phyloP scores from a whole-genome alignment of 1,139 yeast species.

The Suhomyces taliae region DNA sequence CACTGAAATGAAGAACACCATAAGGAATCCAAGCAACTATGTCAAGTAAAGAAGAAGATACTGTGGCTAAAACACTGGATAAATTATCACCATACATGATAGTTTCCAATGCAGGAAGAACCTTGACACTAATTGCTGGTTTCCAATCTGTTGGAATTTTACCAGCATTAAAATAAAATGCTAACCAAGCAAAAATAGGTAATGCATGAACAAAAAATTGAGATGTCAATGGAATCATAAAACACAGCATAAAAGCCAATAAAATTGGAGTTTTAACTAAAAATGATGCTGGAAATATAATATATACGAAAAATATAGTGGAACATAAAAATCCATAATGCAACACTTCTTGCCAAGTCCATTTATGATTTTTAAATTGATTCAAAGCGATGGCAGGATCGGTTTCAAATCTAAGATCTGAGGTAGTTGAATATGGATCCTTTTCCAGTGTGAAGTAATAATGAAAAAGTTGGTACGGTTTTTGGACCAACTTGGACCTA shows the following conservation, averaged over 20 bases:
- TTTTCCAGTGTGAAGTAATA: constrained; percentile 60
- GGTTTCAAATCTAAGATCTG: constrained; percentile 61
- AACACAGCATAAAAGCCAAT: constrained; percentile 35
- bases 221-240: constrained; percentile 68
- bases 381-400: constrained; percentile 51
- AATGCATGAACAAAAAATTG: constrained; percentile 86
- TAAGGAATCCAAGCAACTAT: constrained; percentile 95
- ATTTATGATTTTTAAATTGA: constrained; percentile 50
- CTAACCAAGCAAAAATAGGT: constrained; percentile 87
- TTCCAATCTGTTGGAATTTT: constrained; percentile 77
- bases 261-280: constrained; percentile 46
- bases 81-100: constrained; percentile 92
- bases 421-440: constrained; percentile 52
- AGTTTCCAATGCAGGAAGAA: constrained; percentile 92
- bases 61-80: constrained; percentile 79
- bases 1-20: constrained; percentile 84
- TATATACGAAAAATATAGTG: constrained; percentile 52
- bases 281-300: constrained; percentile 54
- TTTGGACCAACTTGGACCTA: constrained; percentile 36
- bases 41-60: constrained; percentile 68
- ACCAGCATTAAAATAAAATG: constrained; percentile 76
- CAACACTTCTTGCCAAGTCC: constrained; percentile 44
- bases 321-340: constrained; percentile 54
- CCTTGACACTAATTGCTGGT: constrained; percentile 88
- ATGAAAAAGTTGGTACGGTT: constrained; percentile 48